Conservation (phyloP, 768 basidiomycete genomes). For the Boletus coccyginus region DNA sequence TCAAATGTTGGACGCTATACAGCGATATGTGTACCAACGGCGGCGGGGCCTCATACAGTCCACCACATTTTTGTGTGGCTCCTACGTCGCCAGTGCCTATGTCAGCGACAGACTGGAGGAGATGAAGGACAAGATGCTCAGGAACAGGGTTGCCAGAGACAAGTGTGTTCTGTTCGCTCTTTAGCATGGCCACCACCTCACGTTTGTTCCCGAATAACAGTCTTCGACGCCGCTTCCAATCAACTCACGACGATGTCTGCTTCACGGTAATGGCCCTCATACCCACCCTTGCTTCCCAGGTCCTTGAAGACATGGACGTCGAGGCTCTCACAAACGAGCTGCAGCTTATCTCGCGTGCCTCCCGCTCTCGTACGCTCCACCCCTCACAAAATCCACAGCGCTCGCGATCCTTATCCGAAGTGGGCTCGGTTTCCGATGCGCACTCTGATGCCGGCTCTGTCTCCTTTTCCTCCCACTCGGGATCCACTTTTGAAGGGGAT, state of each 20-base stretch:
- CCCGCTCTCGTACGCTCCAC: constrained; percentile 15
- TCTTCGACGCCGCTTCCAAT: constrained; percentile 66
- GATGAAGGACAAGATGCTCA: constrained; percentile 57
- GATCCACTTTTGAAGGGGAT: constrained; percentile 38
- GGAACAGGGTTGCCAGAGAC: constrained; percentile 62
- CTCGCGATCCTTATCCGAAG: constrained; percentile 36
- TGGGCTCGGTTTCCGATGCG: constrained; percentile 38
- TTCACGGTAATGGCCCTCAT: constrained; percentile 73
- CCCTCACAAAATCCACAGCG: constrained; percentile 11
- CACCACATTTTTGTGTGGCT: constrained; percentile 52
- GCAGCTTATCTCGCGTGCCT: constrained; percentile 42
- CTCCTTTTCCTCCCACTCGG: constrained; percentile 39
- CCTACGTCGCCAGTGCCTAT: constrained; percentile 64
- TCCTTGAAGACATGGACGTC: constrained; percentile 74
- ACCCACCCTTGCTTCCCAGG: constrained; percentile 60
- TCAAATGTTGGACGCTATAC: constrained; percentile 43
- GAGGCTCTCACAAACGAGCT: constrained; percentile 63
- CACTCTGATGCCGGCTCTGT: constrained; percentile 44
- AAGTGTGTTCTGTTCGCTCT: constrained; percentile 31
- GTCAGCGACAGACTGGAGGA: constrained; percentile 62
- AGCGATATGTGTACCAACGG: constrained; percentile 49
- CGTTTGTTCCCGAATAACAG: constrained; percentile 34
- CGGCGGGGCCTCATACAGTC: constrained; percentile 46
- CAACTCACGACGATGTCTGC: constrained; percentile 73
- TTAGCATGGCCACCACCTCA: not conserved